A percentile compares a stretch with the other conserved stretches of the same genome.
Evolutionary conservation across 2,329 filamentous ascomycete genomes (phyloP).

Genomic region (Leptodontidium sp.): DNA sequence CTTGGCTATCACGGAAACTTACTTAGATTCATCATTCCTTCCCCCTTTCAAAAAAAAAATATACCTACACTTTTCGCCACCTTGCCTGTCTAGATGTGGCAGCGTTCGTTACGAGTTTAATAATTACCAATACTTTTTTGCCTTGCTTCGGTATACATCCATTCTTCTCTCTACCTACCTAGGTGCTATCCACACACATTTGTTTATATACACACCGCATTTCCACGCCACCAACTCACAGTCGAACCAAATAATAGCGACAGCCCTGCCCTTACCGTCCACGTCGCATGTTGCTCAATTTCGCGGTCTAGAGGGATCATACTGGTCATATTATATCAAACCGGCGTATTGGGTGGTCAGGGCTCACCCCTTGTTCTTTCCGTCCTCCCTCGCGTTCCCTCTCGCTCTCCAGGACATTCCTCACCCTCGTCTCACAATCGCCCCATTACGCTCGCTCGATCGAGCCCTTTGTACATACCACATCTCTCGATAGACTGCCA

Average conservation of each 20-base stretch:
- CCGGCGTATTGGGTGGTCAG: constrained; percentile 16
- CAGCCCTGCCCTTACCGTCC: constrained; percentile 1
- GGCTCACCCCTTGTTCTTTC: constrained; percentile 22
- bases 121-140: neutral
- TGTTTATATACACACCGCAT: neutral
- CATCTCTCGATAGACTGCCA: no score
- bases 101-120: neutral
- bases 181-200: no score
- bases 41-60: neutral
- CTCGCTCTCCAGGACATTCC: no score
- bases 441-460: neutral
- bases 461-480: constrained; percentile 20
- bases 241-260: no score
- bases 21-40: constrained; percentile 1
- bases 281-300: constrained; percentile 17
- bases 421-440: neutral
- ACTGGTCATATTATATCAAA: constrained; percentile 21
- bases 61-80: neutral
- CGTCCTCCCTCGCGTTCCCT: neutral
- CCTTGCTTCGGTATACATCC: constrained; percentile 5
- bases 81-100: constrained; percentile 4
- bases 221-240: neutral
- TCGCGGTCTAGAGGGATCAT: constrained; percentile 7
- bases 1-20: neutral
- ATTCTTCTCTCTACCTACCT: no score